Evolutionary conservation across 306 rosid species (phyloP).

Genomic region (Cucurbita maxima): DNA sequence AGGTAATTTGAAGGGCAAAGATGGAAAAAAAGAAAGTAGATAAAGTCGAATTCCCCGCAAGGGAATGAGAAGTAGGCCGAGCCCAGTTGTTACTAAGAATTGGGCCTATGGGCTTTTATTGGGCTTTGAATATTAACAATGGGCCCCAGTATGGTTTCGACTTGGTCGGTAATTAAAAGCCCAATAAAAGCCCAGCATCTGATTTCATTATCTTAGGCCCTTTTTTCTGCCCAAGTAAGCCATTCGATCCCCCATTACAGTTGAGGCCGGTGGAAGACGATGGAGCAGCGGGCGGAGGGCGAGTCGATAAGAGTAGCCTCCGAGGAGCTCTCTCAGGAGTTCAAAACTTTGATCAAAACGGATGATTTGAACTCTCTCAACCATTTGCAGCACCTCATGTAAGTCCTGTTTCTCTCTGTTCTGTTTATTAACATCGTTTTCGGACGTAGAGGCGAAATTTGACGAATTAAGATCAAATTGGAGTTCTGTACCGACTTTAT

Average conservation of each 20-base stretch:
- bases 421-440: too few species aligned
- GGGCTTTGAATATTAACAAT: neutral
- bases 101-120: too few species aligned
- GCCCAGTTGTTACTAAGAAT: neutral
- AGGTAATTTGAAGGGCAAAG: too few species aligned
- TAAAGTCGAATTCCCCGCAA: too few species aligned
- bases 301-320: constrained; percentile 38
- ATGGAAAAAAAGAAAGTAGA: too few species aligned
- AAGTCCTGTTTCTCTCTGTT: neutral
- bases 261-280: neutral
- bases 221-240: neutral
- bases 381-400: constrained; percentile 67
- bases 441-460: too few species aligned
- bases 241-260: neutral
- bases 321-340: constrained; percentile 41
- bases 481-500: neutral
- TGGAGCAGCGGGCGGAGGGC: constrained; percentile 22
- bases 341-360: constrained; percentile 57
- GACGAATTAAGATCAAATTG: neutral
- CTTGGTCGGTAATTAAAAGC: neutral
- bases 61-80: neutral
- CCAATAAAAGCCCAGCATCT: neutral
- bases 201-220: neutral
- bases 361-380: constrained; percentile 53
- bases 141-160: neutral